A percentile compares a stretch with the other conserved stretches of the same genome.
These are phyloP conservation scores for Stagonosporopsis vannaccii DNA, from an alignment of 2,329 filamentous ascomycete species.

Conservation along the genomic window DNA sequence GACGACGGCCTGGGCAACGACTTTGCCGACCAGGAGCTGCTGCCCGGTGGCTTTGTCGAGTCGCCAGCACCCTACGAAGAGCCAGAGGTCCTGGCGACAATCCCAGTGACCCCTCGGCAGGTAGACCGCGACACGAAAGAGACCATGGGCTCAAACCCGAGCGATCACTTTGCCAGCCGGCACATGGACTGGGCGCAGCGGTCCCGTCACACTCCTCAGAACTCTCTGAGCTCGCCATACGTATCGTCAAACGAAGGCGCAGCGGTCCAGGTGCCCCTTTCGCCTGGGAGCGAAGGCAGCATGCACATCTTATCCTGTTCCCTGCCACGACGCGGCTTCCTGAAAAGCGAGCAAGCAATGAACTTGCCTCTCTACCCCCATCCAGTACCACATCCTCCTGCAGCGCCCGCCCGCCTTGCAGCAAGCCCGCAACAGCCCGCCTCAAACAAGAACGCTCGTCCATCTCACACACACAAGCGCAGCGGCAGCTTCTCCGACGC, in stretches of 20 bases:
- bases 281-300: slow-evolving; percentile 59
- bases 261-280: slow-evolving; percentile 47
- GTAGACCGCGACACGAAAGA: slow-evolving; percentile 40
- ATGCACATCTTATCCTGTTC: slow-evolving; percentile 67
- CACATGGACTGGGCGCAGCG: slow-evolving; percentile 50
- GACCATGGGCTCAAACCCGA: slow-evolving; percentile 46
- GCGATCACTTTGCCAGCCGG: slow-evolving; percentile 48
- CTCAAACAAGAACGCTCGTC: slow-evolving; percentile 38
- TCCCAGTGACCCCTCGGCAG: slow-evolving; percentile 36
- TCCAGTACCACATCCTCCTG: slow-evolving; percentile 40
- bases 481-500: slow-evolving; percentile 90
- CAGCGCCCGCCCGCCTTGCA: slow-evolving; percentile 38
- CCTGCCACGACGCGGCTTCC: slow-evolving; percentile 57
- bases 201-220: slow-evolving; percentile 47
- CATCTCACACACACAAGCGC: slow-evolving; percentile 70
- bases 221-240: slow-evolving; percentile 47
- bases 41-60: slow-evolving; percentile 75
- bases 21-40: slow-evolving; percentile 70
- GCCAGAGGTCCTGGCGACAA: slow-evolving; percentile 10
- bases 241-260: slow-evolving; percentile 44
- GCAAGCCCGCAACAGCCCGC: slow-evolving; percentile 38
- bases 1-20: slow-evolving; percentile 67
- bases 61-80: slow-evolving; percentile 36
- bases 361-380: slow-evolving; percentile 52
- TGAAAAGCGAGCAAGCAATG: slow-evolving; percentile 44